Evolutionary conservation across 1,284 basidiomycete species (phyloP), one percentile per base, ranked within the genome.

Genomic region (Apiotrichum sp.): DNA sequence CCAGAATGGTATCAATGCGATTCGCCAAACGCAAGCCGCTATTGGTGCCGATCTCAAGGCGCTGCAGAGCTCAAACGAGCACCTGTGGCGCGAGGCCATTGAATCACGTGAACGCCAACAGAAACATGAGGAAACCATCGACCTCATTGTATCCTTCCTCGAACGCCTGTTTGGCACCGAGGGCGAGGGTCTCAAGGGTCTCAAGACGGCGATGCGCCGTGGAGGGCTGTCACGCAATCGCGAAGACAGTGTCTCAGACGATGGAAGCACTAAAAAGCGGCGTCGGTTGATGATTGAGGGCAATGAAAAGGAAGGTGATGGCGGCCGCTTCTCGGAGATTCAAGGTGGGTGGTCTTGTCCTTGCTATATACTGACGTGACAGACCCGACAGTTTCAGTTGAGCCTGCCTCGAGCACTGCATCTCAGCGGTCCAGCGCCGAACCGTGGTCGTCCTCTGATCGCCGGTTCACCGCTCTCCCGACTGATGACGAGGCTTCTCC

Each of bases 61-160:
- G 40, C 79, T 98, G 31, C 93, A 95, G 75, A 81, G 82, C 52
- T 88, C 87, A 9, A 97, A 98, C 70, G 86, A 93, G 65, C 80
- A 87, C 41, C 77, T 98, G 4, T 98, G 95, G 93, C 86, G 92
- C 68, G 93, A 98, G 68, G 87, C 91, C 0, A 78, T 93, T 63
- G 81, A 86, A 40, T 84, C 89, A 3, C 78, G 89, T 8, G 84
- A 87, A 63, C 82, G 86, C 56, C 86, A 93, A 68, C 86, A 90
- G 68, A 90, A 89, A 67, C 92, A 96, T 65, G 88, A 96, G 68
- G 93, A 98, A 73, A 97, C 92, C n/a, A 93, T 98, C 70, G 93
- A 96, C 70, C 82, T 90, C 56, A 97, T 98, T 61, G 81, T 98
- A 61, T 87, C 91, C 58, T 98, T 98, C 77, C 78, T 98, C 50